A percentile compares a stretch with the other conserved stretches of the same genome.
Conservation (phyloP, 1,284 basidiomycete species). For the Fereydounia khargensis region DNA sequence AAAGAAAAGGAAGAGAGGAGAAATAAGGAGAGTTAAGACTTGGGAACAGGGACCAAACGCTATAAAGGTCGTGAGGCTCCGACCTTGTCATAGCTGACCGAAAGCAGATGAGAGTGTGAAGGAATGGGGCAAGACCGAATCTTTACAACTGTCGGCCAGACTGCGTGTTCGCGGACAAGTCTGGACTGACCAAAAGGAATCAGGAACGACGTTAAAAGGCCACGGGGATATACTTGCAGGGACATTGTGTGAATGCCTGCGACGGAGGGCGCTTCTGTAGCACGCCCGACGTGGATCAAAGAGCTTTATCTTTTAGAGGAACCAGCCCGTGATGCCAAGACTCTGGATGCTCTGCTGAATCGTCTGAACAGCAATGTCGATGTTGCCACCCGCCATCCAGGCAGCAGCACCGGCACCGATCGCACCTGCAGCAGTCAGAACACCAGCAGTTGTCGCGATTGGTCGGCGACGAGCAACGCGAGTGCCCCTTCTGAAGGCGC, state of each 20-base stretch:
- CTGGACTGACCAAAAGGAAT: no score
- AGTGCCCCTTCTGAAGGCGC: slow-evolving; percentile 31
- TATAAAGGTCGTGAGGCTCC: no score
- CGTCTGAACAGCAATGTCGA: slow-evolving; percentile 35
- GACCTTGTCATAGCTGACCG: no score
- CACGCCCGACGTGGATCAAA: no score
- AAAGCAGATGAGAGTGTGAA: no score
- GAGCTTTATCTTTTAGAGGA: slow-evolving; percentile 7
- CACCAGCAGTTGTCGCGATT: slow-evolving; percentile 43
- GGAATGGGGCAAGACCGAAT: no score
- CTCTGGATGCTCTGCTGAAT: slow-evolving; percentile 43
- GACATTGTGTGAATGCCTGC: no score
- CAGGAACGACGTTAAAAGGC: no score
- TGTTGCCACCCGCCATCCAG: slow-evolving; percentile 47
- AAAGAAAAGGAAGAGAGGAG: background rate
- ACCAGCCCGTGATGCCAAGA: slow-evolving; percentile 19
- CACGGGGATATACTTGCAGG: no score
- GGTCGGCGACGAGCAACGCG: slow-evolving; percentile 38
- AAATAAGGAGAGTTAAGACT: background rate
- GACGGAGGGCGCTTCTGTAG: no score
- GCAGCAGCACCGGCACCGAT: slow-evolving; percentile 48
- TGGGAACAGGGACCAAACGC: background rate
- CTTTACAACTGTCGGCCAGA: no score
- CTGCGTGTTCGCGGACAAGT: no score
- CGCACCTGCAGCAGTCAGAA: slow-evolving; percentile 46